Conservation (phyloP, 75 land plant genomes). For the Pinus taeda region DNA sequence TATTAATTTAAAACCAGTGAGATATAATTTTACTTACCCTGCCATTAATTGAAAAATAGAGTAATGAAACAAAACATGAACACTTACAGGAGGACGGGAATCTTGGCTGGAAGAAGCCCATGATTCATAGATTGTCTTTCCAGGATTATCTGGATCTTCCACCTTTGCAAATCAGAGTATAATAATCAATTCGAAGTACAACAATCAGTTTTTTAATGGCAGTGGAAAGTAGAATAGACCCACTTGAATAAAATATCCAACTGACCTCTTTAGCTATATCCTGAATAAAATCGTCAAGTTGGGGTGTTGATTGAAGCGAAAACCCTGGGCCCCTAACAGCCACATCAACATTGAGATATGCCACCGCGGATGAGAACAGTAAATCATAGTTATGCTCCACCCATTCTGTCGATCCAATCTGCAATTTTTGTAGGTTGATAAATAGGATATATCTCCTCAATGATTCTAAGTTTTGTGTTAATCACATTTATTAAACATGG, state of each 20-base stretch:
- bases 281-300: slow-evolving; percentile 66
- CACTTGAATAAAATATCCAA: not conserved
- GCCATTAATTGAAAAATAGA: too few species aligned
- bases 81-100: slow-evolving; percentile 30
- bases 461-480: too few species aligned
- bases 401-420: slow-evolving; percentile 69
- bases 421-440: not conserved
- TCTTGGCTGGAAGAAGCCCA: slow-evolving; percentile 45
- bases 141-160: slow-evolving; percentile 53
- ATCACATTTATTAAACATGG: too few species aligned
- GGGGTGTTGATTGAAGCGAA: slow-evolving; percentile 65
- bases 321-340: slow-evolving; percentile 79
- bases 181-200: too few species aligned
- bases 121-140: slow-evolving; percentile 57
- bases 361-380: slow-evolving; percentile 43
- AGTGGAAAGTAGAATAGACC: too few species aligned
- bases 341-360: slow-evolving; percentile 72
- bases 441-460: too few species aligned
- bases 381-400: slow-evolving; percentile 51
- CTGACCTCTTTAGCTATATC: slow-evolving; percentile 60
- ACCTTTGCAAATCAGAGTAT: slow-evolving; percentile 20
- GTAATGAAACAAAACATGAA: not conserved
- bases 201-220: too few species aligned
- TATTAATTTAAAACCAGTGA: too few species aligned
- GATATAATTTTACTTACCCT: too few species aligned